phyloP scores from a whole-genome alignment of 805 yeast genomes.

The Lipomyces spencermartinsiae region DNA sequence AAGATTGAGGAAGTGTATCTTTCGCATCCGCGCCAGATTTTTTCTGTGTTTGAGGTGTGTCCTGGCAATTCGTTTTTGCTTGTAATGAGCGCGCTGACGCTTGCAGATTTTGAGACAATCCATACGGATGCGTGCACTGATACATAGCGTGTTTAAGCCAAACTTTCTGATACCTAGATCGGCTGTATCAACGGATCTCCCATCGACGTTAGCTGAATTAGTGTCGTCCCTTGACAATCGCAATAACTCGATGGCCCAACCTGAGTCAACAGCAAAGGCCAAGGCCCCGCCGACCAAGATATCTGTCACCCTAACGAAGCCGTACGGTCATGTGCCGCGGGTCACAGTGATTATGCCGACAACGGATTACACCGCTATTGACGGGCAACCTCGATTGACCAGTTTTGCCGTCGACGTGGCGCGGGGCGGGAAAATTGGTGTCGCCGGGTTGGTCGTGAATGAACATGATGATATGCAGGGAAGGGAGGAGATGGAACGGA shows the following conservation, averaged over 20 bases:
- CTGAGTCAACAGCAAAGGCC: background rate
- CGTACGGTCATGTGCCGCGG: constrained; percentile 26
- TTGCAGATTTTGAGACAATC: constrained; percentile 28
- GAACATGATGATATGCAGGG: constrained; percentile 15
- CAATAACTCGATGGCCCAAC: background rate
- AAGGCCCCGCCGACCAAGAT: constrained; percentile 9
- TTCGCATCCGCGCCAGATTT: constrained; percentile 34
- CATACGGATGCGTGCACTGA: constrained; percentile 16
- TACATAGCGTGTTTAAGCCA: constrained; percentile 23
- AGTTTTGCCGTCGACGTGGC: constrained; percentile 20
- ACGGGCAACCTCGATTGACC: constrained; percentile 10
- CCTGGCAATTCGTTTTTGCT: background rate
- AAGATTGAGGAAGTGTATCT: constrained; percentile 24
- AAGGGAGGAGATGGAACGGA: constrained; percentile 8
- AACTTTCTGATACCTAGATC: background rate
- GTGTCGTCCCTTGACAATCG: background rate
- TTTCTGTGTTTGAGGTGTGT: constrained; percentile 19
- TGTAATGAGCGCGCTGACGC: background rate
- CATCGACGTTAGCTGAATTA: background rate
- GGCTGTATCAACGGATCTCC: background rate
- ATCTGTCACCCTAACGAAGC: constrained; percentile 18
- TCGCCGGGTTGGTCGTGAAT: constrained; percentile 13
- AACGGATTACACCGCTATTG: background rate
- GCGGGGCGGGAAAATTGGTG: constrained; percentile 20
- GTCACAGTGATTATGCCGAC: constrained; percentile 27